Percentiles rank a stretch among this genome's conserved stretches.
Evolutionary conservation across 768 basidiomycete genomes (phyloP).

Genomic region (Phylloporus arenicola): DNA sequence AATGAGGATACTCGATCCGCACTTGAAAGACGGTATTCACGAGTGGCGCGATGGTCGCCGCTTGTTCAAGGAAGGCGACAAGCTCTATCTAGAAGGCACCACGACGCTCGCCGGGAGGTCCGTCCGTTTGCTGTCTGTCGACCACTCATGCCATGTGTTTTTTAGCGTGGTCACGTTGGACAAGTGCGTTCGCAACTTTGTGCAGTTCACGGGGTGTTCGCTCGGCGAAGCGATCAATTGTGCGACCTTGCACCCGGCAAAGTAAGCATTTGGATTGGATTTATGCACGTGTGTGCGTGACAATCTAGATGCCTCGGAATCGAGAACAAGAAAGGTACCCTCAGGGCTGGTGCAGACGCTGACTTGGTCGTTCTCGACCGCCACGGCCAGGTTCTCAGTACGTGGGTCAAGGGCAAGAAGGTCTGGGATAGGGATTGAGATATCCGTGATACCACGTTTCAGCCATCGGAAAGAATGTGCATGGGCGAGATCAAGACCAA

Average conservation of each 20-base stretch:
- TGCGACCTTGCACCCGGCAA: constrained; percentile 81
- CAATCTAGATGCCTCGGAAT: constrained; percentile 64
- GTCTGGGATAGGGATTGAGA: constrained; percentile 49
- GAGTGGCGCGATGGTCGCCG: constrained; percentile 83
- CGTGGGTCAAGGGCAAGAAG: constrained; percentile 73
- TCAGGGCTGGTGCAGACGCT: constrained; percentile 79
- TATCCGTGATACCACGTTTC: background rate
- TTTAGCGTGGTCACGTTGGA: constrained; percentile 74
- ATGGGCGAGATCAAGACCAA: background rate
- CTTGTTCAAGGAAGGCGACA: constrained; percentile 76
- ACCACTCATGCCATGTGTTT: background rate
- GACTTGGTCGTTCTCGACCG: constrained; percentile 75
- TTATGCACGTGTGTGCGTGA: background rate
- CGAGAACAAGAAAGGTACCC: constrained; percentile 72
- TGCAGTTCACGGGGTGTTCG: constrained; percentile 77
- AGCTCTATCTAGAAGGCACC: constrained; percentile 79
- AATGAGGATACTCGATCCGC: constrained; percentile 82
- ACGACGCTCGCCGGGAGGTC: constrained; percentile 86
- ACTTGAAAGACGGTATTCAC: constrained; percentile 77
- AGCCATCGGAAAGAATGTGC: background rate
- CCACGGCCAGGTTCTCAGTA: constrained; percentile 58
- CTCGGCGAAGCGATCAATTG: constrained; percentile 81
- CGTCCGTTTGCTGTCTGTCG: constrained; percentile 8
- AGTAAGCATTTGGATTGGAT: constrained; percentile 34
- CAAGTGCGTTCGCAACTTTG: constrained; percentile 82